Base-by-base conservation (phyloP, 2,329 filamentous ascomycete species). In the Colletotrichum eremochloae region DNA sequence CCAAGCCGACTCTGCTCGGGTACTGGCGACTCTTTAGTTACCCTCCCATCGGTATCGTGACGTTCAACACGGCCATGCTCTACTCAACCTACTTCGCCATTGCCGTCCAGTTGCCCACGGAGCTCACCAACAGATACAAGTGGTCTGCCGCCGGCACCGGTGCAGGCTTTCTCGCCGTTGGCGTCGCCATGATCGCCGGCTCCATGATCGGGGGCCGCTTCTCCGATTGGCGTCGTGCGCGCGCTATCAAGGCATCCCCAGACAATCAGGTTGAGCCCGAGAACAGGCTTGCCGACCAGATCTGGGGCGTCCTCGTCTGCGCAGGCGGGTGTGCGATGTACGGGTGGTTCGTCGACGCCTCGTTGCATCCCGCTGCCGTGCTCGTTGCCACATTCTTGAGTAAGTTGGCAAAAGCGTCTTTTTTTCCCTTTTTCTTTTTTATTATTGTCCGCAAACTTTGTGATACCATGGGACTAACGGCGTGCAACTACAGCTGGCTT, bases 291-390 rank as follows among this genome's bases (percentile, higher is more conserved):
- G 76, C 77, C 2, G 80, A 82, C 31, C 83, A 85, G 58, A 80
- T 84, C 38, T 79, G 78, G 68, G 83, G 82, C 1, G 81, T 82
- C 7, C n/a, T 83, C 8, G 68, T 83, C 20, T 81, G 79, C 14
- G 79, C 80, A 1, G 79, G 76, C 0, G 83, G 83, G 0, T 80
- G 81, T 18, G 68, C 80, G 46, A 81, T 84, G 80, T 85, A 80
- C 71, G 83, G 83, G 29, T 85, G 82, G 82, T 83, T 81, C 53
- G 77, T 80, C 9, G 68, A 77, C 57, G 67, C 75, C 36, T 69
- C 68, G 3, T 64, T 79, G 0, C 80, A 82, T 71, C 76, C 79
- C 40, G 73, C 78, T 33, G 72, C 78, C 8, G 70, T 77, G 56
- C 66, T 83, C 15, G 61, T 78, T 20, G 77, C 80, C 11, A 78